Base-by-base conservation (phyloP, 306 rosid species). In the Vigna radiata region DNA sequence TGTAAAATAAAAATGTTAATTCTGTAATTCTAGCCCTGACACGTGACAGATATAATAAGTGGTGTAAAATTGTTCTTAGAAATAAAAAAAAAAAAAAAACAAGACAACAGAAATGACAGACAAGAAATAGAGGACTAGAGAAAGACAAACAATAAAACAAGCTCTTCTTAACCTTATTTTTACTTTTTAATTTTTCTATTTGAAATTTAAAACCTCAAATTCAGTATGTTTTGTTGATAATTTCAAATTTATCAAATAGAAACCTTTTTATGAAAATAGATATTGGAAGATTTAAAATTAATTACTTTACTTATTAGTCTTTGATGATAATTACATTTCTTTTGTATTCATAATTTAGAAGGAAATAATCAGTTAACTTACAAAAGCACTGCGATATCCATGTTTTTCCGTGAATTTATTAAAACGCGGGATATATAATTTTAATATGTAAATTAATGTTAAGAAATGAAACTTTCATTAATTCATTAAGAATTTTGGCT, bases 31-130 rank as follows among this genome's bases (percentile, higher is more conserved):
- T 62, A 29, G 49, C 65, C 16, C 63, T 52, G 78, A 70, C 81
- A 68, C 62, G 56, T 70, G 64, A 82, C 15, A 53, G 56, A 31
- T 62, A 19, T 29, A 70, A 76, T 17, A 70, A 70, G 56, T 44
- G 85, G 82, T 70, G 73, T 21, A 76, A 76, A 76, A 52, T 82
- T 46, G 31, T 62, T 39, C 70, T 81, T 76, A 82, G 76, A 76
- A 76, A 41, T 7, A n/a, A 7, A 41, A 41, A 8, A 41, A 41
- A 41, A 41, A 41, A 2, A 41, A 76, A 76, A 39, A 77, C 43
- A 76, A 76, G 27, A 77, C 53, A 79, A 31, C 48, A 29, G 31
- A 29, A 29, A 29, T 29, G 31, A 61, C 23, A 61, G 1, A 14
- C 12, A 60, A 60, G 2, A 60, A 60, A 60, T 1, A 2, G 64